Evolutionary conservation across 768 basidiomycete genomes (phyloP).

Genomic region (Baorangia bicolor): DNA sequence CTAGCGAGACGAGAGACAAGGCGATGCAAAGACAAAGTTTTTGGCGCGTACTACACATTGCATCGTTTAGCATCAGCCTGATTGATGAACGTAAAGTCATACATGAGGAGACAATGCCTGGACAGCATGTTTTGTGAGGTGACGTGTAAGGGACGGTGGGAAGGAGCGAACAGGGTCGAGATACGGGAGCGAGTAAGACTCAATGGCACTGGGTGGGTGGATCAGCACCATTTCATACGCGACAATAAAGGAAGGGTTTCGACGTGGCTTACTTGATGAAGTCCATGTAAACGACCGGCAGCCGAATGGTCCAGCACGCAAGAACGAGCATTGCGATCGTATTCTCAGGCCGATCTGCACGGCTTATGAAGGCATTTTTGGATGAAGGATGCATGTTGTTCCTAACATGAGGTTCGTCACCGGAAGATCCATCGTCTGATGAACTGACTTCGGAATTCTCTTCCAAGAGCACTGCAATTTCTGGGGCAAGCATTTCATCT

Average conservation of each 20-base stretch:
- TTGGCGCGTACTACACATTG: constrained; percentile 60
- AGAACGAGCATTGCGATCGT: constrained; percentile 70
- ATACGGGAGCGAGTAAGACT: constrained; percentile 76
- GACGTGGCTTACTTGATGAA: constrained; percentile 57
- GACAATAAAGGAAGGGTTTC: background rate
- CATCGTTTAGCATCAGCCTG: constrained; percentile 12
- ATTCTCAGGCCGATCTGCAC: constrained; percentile 42
- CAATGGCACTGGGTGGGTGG: constrained; percentile 56
- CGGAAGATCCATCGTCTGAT: constrained; percentile 26
- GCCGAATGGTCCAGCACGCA: constrained; percentile 75
- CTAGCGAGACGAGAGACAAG: constrained; percentile 62
- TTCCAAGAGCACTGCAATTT: constrained; percentile 39
- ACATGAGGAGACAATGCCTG: constrained; percentile 73
- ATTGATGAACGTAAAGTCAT: constrained; percentile 11
- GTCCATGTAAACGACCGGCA: constrained; percentile 76
- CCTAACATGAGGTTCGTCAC: constrained; percentile 13
- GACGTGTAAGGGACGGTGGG: constrained; percentile 57
- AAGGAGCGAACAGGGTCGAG: constrained; percentile 66
- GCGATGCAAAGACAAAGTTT: constrained; percentile 53
- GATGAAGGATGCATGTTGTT: constrained; percentile 2
- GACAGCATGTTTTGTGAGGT: constrained; percentile 70
- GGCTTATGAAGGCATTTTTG: constrained; percentile 21
- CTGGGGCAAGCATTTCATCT: constrained; percentile 33
- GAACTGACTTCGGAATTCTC: constrained; percentile 38
- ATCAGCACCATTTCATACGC: constrained; percentile 4